Conservation (phyloP, 2,329 filamentous ascomycete genomes). For the Malbranchea cinnamomea region DNA sequence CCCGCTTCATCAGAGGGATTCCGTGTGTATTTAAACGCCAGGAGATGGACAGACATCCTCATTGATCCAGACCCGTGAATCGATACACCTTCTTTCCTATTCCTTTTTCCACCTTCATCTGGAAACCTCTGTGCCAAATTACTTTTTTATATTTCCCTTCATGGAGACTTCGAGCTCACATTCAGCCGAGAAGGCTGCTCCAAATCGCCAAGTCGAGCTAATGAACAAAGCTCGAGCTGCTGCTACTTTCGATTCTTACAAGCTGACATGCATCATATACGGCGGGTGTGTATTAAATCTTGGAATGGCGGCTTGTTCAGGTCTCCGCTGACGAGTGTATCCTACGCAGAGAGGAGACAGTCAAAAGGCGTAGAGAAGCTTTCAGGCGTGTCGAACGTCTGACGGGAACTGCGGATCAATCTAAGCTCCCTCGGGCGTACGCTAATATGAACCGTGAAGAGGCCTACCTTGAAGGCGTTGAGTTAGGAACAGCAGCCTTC, state of each 20-base stretch:
- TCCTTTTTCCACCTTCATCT: too few relatives aligned
- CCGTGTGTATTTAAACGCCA: too few relatives aligned
- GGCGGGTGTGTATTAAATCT: conserved; percentile 5
- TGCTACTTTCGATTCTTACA: conserved; percentile 8
- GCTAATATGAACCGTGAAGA: conserved; percentile 14
- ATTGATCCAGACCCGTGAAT: too few relatives aligned
- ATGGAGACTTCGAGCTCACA: too few relatives aligned
- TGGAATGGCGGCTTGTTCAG: too few relatives aligned
- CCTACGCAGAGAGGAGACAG: conserved; percentile 6
- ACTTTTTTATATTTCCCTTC: too few relatives aligned
- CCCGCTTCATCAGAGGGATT: too few relatives aligned
- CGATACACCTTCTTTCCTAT: too few relatives aligned
- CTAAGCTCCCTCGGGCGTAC: conserved; percentile 14
- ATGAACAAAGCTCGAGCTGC: conserved; percentile 6
- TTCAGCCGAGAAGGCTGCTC: not conserved
- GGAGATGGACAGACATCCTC: too few relatives aligned
- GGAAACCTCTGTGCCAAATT: too few relatives aligned
- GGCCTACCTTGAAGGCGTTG: conserved; percentile 13
- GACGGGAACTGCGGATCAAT: conserved; percentile 10
- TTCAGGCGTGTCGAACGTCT: conserved; percentile 7
- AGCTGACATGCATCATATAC: conserved; percentile 8
- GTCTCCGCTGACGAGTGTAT: too few relatives aligned
- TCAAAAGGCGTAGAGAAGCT: conserved; percentile 7
- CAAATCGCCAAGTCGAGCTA: conserved; percentile 5
- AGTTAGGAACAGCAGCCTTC: conserved; percentile 13